Conservation (phyloP, 2,329 filamentous ascomycete species). For the Metarhizium robertsii region DNA sequence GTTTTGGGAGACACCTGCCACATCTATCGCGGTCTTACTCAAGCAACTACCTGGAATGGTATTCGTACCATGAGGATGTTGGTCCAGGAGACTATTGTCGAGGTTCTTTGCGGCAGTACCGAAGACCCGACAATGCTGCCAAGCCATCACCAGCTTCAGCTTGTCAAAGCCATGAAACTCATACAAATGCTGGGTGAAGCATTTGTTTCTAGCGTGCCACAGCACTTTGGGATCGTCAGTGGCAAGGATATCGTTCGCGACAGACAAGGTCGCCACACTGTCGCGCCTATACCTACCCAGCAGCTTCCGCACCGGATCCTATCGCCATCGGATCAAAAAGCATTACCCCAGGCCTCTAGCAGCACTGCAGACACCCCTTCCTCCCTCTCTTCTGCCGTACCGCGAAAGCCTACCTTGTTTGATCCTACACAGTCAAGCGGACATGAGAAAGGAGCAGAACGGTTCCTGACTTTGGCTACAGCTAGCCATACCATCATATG, state of each 20-base stretch:
- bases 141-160: slow-evolving; percentile 22
- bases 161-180: slow-evolving; percentile 27
- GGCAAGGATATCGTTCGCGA: slow-evolving; percentile 24
- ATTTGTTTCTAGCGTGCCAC: slow-evolving; percentile 37
- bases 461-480: slow-evolving; percentile 39
- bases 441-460: slow-evolving; percentile 27
- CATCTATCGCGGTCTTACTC: slow-evolving; percentile 33
- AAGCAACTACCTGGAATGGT: slow-evolving; percentile 39
- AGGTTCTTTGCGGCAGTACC: slow-evolving; percentile 29
- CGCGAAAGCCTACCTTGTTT: slow-evolving; percentile 26
- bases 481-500: slow-evolving; percentile 39
- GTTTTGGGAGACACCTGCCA: slow-evolving; percentile 34
- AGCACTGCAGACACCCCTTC: slow-evolving; percentile 4
- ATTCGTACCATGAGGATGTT: slow-evolving; percentile 37
- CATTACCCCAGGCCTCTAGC: not conserved
- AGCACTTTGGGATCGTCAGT: slow-evolving; percentile 39
- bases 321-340: slow-evolving; percentile 11
- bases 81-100: slow-evolving; percentile 36
- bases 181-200: slow-evolving; percentile 30
- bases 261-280: slow-evolving; percentile 8
- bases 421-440: slow-evolving; percentile 28
- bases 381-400: slow-evolving; percentile 3
- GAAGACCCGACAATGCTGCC: slow-evolving; percentile 17
- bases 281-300: slow-evolving; percentile 18
- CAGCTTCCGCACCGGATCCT: slow-evolving; percentile 21